These are phyloP conservation scores for Mallotus repandus DNA, from an alignment of 441 rosid genomes.

Conservation along the genomic window DNA sequence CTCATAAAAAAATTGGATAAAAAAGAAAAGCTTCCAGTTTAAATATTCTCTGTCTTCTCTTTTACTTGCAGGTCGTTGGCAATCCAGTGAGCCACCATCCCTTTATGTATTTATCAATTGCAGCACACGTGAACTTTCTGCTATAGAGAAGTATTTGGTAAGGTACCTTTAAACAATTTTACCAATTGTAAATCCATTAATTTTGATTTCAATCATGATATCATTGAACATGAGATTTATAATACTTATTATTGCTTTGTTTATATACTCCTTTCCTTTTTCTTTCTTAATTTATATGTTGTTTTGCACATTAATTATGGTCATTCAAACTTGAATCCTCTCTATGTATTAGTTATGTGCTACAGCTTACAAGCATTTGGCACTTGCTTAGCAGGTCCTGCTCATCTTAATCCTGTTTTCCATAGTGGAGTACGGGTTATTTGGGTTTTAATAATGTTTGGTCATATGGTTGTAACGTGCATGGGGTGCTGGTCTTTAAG, in stretches of 20 bases:
- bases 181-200: conserved; percentile 14
- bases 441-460: neutral
- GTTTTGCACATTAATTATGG: neutral
- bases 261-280: neutral
- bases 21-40: conserved; percentile 10
- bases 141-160: conserved; percentile 92
- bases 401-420: neutral
- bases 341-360: neutral
- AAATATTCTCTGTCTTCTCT: conserved; percentile 19
- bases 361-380: neutral
- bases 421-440: neutral
- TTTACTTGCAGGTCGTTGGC: conserved; percentile 70
- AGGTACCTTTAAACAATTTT: conserved; percentile 22
- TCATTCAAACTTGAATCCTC: neutral
- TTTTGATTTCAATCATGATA: conserved; percentile 12
- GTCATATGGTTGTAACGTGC: neutral
- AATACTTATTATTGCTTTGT: neutral
- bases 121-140: conserved; percentile 83
- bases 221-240: neutral
- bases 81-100: conserved; percentile 69
- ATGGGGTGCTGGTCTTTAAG: neutral
- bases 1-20: neutral
- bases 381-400: neutral
- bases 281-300: neutral
- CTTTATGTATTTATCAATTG: conserved; percentile 77